Evolutionary conservation across 306 rosid genomes (phyloP).

Genomic region (Vicia sativa): DNA sequence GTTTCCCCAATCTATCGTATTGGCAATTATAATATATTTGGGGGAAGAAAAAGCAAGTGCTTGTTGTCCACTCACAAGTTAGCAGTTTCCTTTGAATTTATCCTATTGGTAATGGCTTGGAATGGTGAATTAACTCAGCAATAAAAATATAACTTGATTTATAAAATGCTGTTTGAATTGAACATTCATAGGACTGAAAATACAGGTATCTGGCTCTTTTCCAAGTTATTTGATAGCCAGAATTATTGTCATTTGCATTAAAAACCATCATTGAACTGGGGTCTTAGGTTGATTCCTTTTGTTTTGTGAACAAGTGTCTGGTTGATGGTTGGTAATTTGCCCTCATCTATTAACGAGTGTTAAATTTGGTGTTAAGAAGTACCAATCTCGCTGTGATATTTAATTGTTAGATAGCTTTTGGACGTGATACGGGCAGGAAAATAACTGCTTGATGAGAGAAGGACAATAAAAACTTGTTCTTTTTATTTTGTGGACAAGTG

Average conservation of each 20-base stretch:
- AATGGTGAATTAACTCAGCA: conserved; percentile 17
- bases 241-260: conserved; percentile 37
- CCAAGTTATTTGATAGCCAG: conserved; percentile 29
- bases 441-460: conserved; percentile 29
- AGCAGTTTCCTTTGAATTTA: conserved; percentile 22
- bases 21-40: neutral
- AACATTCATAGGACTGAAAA: conserved; percentile 34
- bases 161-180: conserved; percentile 34
- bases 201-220: conserved; percentile 41
- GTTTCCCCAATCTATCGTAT: conserved; percentile 34
- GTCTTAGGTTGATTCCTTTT: conserved; percentile 32
- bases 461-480: conserved; percentile 21
- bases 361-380: conserved; percentile 50
- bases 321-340: conserved; percentile 50
- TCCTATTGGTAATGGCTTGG: conserved; percentile 22
- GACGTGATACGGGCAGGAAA: conserved; percentile 52
- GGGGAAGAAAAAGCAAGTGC: conserved; percentile 15
- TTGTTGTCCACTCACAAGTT: conserved; percentile 22
- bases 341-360: conserved; percentile 42
- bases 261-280: conserved; percentile 39
- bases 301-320: conserved; percentile 32
- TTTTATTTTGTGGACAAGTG: conserved; percentile 2
- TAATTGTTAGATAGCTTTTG: conserved; percentile 36
- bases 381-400: conserved; percentile 28
- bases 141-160: conserved; percentile 26